Base-by-base conservation (phyloP, 352 stramenopile genomes). In the Phytophthora pseudosyringae region DNA sequence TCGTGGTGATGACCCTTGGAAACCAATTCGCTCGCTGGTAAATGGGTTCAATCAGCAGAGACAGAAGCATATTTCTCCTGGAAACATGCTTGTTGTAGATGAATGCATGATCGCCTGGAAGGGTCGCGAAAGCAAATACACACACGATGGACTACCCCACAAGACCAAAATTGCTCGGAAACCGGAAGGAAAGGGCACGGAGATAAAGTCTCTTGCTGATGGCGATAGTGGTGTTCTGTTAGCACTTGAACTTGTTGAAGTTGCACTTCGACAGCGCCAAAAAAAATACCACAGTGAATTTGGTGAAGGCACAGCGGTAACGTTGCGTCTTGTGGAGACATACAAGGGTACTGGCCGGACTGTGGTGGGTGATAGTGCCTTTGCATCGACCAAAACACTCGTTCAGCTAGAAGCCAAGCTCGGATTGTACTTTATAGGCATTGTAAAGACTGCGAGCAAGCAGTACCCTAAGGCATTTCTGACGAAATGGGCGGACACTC, bases 81-180 rank as follows among this genome's bases (percentile, higher is more conserved):
- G 46, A 16, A 53, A 31, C 15, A 43, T 41, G 9, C 13, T 53
- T n/a, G 16, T 15, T 15, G 29, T 53, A 10, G 46, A 41, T 10
- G 46, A 53, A 41, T 53, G 46, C n/a, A n/a, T n/a, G n/a, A n/a
- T n/a, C n/a, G 13, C 29, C 10, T 53, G 46, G 46, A 53, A 53
- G n/a, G 46, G n/a, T n/a, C n/a, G 46, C 3, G 29, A 53, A 31
- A 15, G 4, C 9, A 53, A 53, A 9, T 53, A 31, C 18, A 16
- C 15, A 5, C 29, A 29, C 12, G 46, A 41, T 18, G 16, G 18
- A 9, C n/a, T 41, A 8, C 29, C 46, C 3, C 46, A 41, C 29
- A 52, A 53, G n/a, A 53, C 46, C 3, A 43, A 40, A 39, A 32
- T 32, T n/a, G 31, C 46, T 6, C 6, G 6, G 8, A 53, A 53